Conservation (phyloP, 495 filamentous ascomycete genomes). For the Staphylotrichum longicolle region DNA sequence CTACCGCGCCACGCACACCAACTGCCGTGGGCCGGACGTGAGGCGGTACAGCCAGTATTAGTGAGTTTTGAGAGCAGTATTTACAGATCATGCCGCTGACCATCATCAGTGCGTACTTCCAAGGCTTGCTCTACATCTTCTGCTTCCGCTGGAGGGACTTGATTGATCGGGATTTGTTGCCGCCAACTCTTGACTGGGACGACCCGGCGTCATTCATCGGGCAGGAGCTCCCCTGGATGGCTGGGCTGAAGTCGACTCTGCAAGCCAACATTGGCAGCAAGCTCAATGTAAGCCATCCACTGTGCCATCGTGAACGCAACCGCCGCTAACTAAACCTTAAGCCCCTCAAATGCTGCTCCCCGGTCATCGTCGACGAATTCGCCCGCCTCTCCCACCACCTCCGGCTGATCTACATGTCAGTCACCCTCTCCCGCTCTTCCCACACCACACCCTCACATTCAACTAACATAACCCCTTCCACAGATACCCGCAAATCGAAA, state of each 20-base stretch:
- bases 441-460: background rate
- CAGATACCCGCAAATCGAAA: conserved; percentile 73
- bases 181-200: conserved; percentile 51
- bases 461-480: background rate
- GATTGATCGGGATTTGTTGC: conserved; percentile 50
- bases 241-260: conserved; percentile 68
- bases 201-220: conserved; percentile 55
- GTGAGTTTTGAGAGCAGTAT: conserved; percentile 8
- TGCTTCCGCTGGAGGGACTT: conserved; percentile 97
- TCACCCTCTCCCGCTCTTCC: background rate
- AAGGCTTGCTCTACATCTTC: conserved; percentile 61
- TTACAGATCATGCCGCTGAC: background rate
- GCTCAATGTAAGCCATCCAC: conserved; percentile 58
- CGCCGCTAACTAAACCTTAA: background rate
- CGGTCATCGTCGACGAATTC: conserved; percentile 84
- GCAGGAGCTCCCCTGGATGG: conserved; percentile 69
- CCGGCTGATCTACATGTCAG: conserved; percentile 71
- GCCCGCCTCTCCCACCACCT: conserved; percentile 81
- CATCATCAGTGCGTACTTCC: conserved; percentile 20
- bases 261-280: conserved; percentile 73
- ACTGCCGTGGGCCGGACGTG: conserved; percentile 79
- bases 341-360: conserved; percentile 94
- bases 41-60: conserved; percentile 83
- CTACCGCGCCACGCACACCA: conserved; percentile 56
- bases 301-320: background rate